Percentiles rank a stretch among this genome's conserved stretches.
phyloP scores from a whole-genome alignment of 208 protist species.

The Acanthamoeba lugdunensis region DNA sequence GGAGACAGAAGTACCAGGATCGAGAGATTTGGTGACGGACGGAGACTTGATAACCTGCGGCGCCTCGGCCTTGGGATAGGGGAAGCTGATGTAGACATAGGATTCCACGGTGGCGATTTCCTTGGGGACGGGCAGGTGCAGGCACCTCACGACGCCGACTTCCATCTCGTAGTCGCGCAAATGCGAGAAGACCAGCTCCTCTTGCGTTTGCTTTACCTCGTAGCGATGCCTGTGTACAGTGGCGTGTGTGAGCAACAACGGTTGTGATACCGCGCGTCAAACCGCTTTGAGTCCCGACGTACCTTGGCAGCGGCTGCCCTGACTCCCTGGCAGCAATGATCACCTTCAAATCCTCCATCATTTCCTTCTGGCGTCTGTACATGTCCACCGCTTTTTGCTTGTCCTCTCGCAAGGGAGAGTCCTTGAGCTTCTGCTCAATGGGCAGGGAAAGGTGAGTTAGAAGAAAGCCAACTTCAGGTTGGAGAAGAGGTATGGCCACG shows the following conservation, averaged over 20 bases:
- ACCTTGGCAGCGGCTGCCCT: neutral
- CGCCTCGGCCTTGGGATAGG: slow-evolving; percentile 4
- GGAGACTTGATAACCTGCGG: neutral
- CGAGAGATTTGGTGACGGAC: neutral
- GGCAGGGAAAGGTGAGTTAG: neutral
- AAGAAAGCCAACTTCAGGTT: neutral
- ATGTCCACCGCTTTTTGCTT: slow-evolving; percentile 54
- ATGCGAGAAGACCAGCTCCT: slow-evolving; percentile 21
- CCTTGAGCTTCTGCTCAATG: slow-evolving; percentile 66
- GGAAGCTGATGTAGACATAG: slow-evolving; percentile 14
- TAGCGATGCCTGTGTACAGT: neutral
- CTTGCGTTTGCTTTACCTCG: neutral
- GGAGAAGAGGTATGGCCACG: neutral
- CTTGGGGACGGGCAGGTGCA: slow-evolving; percentile 8
- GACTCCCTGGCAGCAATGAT: neutral
- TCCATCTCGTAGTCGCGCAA: slow-evolving; percentile 47
- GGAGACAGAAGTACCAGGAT: slow-evolving; percentile 2
- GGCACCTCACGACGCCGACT: slow-evolving; percentile 16
- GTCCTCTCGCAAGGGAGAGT: neutral
- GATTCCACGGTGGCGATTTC: neutral
- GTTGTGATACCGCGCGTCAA: too few species aligned
- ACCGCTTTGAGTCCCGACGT: neutral
- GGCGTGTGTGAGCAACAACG: neutral
- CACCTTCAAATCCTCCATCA: slow-evolving; percentile 29
- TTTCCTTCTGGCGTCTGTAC: slow-evolving; percentile 28